Evolutionary conservation across 2,329 filamentous ascomycete genomes (phyloP), one percentile per base, ranked within the genome.

Genomic region (Catunica adiposa): DNA sequence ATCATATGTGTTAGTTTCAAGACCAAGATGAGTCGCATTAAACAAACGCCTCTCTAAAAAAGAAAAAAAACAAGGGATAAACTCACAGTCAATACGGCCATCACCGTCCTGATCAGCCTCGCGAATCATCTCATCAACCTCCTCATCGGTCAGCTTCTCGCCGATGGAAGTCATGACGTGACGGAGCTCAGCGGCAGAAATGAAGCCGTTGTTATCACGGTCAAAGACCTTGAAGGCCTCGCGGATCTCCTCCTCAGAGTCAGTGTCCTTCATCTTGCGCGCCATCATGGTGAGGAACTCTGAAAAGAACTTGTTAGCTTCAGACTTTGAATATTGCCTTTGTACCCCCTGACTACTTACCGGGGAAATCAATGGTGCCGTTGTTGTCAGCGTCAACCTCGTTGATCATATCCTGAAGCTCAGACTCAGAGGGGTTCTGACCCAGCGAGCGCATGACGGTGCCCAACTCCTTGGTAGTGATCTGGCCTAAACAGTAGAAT

Each of bases 241-340:
- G 64, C 86, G 81, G 63, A 92, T 92, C 69, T 92, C 86, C 72
- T 92, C 86, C 71, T 92, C 86, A 51, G 86, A 90, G 67, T 92
- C 86, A 63, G 86, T 92, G 65, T 90, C 86, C 77, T 90, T 90
- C 86, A 92, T 92, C 75, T 92, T 92, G 66, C 86, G 81, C 59
- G 86, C 86, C 86, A 92, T 92, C 86, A 92, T 92, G 61, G 86
- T 92, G 60, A 92, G 75, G 71, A 92, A 92, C 68, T 92, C 86
- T 90, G 29, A 5, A 66, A 47, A 22, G n/a, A 26, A 20, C 26
- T 11, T 58, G 60, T 64, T 57, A 64, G 61, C 47, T 11, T n/a
- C 6, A 11, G 8, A 2, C 31, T 4, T 29, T 1, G 6, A 20
- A 11, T n/a, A n/a, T n/a, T n/a, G n/a, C 3, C 1, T 26, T 44